Evolutionary conservation across 2,329 filamentous ascomycete genomes (phyloP), one percentile per base, ranked within the genome.

Genomic region (Clonostachys solani): DNA sequence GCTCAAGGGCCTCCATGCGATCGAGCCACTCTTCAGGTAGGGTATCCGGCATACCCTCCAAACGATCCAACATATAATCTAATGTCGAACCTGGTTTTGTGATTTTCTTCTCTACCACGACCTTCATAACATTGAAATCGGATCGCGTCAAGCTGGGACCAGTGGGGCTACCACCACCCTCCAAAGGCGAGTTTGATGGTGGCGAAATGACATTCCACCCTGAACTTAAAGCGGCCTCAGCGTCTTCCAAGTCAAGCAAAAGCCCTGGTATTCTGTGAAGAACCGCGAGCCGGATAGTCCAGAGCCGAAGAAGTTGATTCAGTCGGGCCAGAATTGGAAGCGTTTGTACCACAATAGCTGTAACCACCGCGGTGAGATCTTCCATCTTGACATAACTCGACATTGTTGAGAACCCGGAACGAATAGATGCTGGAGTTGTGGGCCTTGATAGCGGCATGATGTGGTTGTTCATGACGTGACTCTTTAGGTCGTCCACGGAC

Each of bases 21-120:
- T 95, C 89, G 47, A 97, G 81, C 94, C 92, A 99, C 29, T 72
- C 64, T 38, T 95, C 87, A 0, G 94, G 94, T 10, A 99, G 71
- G 0, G 87, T 89, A 58, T 99, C 94, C 40, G 86, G 77, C 47
- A 84, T 77, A 2, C 90, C 92, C 64, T 97, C 94, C 3, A 97
- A 74, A 33, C 81, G 78, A 65, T 99, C 92, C 13, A 99, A 77
- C 79, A 96, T 90, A 44, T 77, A 81, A 63, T 99, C 94, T 51
- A 97, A 74, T 37, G 83, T 78, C 43, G 78, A 78, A 0, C 89
- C 92, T 0, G 91, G 77, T 35, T 76, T 76, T 13, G 80, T 73
- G 34, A 96, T 82, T 54, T 87, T 87, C 33, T 78, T 71, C 48
- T 86, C 82, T 33, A 97, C 71, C 9, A 83, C 74, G 3, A 65